Conservation (phyloP, 2,329 filamentous ascomycete species). For the Talaromyces sp. region DNA sequence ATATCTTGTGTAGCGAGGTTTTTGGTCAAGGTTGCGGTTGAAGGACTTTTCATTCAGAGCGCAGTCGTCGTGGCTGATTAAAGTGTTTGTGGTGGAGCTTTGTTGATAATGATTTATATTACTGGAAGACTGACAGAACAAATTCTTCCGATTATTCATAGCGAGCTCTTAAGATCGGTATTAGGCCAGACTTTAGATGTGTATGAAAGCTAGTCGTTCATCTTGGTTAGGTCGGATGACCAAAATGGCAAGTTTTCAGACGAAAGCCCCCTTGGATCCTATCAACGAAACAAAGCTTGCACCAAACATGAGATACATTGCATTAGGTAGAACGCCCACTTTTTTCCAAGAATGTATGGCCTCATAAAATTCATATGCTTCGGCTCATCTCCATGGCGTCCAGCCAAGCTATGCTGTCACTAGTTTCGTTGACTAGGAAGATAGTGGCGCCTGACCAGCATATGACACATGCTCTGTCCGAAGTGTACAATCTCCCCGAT, state of each 20-base stretch:
- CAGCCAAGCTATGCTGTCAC: neutral
- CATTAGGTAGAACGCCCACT: too few species aligned
- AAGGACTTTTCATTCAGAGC: constrained; percentile 2
- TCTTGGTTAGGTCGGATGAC: too few species aligned
- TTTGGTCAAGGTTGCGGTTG: constrained; percentile 6
- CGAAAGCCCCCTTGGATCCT: too few species aligned
- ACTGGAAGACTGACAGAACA: neutral
- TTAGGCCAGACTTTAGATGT: too few species aligned
- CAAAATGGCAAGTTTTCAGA: too few species aligned
- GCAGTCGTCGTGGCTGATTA: neutral
- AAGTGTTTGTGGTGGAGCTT: neutral
- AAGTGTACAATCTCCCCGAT: neutral
- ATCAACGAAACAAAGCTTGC: too few species aligned
- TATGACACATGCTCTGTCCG: neutral
- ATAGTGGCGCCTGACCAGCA: neutral
- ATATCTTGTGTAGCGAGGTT: constrained; percentile 4
- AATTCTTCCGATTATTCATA: neutral
- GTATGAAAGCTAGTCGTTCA: too few species aligned
- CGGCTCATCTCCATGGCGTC: neutral
- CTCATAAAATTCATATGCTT: neutral
- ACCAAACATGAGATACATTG: too few species aligned
- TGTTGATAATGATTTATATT: neutral
- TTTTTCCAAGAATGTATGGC: neutral
- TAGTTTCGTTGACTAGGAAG: neutral
- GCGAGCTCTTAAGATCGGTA: neutral